phyloP scores from a whole-genome alignment of 306 rosid genomes.

The Quercus variabilis region DNA sequence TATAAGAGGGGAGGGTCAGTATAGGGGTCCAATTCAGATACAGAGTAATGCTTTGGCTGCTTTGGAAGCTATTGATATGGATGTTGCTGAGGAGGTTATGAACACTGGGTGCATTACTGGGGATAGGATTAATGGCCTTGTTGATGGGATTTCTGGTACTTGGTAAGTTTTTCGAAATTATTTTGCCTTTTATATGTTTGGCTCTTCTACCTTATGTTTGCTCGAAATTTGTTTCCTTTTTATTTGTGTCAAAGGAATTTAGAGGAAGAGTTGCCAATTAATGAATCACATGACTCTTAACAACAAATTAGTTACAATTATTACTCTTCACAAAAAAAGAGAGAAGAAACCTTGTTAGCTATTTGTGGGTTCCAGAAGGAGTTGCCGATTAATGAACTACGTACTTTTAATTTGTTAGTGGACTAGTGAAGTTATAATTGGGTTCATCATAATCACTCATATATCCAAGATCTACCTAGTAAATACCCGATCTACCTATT shows the following conservation, averaged over 20 bases:
- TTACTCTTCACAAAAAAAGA: too few relatives aligned
- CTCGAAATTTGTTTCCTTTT: background rate
- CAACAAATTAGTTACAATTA: background rate
- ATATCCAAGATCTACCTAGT: too few relatives aligned
- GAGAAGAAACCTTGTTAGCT: background rate
- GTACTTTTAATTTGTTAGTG: too few relatives aligned
- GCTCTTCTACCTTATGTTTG: background rate
- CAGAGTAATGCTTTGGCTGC: slow-evolving; percentile 99
- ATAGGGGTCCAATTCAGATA: slow-evolving; percentile 97
- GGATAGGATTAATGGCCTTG: slow-evolving; percentile 90
- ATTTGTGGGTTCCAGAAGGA: background rate
- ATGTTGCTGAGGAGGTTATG: slow-evolving; percentile 94
- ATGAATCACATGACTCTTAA: background rate
- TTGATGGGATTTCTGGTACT: slow-evolving; percentile 89
- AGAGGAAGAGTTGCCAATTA: background rate
- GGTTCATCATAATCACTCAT: too few relatives aligned
- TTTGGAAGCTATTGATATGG: slow-evolving; percentile 87
- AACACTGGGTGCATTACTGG: slow-evolving; percentile 87
- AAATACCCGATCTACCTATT: too few relatives aligned
- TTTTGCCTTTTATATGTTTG: background rate
- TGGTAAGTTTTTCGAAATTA: slow-evolving; percentile 46
- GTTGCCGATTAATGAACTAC: too few relatives aligned
- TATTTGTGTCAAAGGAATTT: background rate
- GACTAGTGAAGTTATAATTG: too few relatives aligned
- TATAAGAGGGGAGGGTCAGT: slow-evolving; percentile 91